phyloP scores from a whole-genome alignment of 140 eudicot species.

The Stevia rebaudiana region DNA sequence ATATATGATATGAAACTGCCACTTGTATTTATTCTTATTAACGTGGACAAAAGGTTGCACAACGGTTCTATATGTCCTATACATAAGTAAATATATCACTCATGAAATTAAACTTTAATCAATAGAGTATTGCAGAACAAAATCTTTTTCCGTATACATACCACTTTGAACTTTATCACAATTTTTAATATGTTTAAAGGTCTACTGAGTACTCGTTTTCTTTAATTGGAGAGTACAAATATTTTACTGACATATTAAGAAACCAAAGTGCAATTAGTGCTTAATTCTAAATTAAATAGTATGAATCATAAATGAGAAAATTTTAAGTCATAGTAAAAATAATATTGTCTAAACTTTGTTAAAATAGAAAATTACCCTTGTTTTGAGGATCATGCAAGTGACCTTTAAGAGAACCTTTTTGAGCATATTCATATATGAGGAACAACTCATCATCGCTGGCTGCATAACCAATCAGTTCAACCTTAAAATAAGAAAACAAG shows the following conservation, averaged over 20 bases:
- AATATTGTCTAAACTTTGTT: not conserved
- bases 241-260: not conserved
- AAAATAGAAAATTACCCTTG: conserved; percentile 48
- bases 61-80: too few species aligned
- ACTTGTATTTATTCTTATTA: too few species aligned
- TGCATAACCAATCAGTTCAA: conserved; percentile 90
- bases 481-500: conserved; percentile 50
- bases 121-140: too few species aligned
- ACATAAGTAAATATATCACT: too few species aligned
- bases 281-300: not conserved
- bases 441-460: conserved; percentile 75
- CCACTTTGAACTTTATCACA: not conserved
- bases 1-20: too few species aligned
- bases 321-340: not conserved
- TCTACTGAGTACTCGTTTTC: not conserved
- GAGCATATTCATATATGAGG: conserved; percentile 79
- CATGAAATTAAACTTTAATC: too few species aligned
- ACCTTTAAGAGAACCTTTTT: conserved; percentile 77
- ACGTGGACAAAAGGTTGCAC: too few species aligned
- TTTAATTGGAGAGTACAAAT: not conserved
- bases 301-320: not conserved
- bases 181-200: not conserved
- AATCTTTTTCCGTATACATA: too few species aligned
- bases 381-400: conserved; percentile 89
- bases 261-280: not conserved